A percentile compares a stretch with the other conserved stretches of the same genome.
These are phyloP conservation scores for Psidium friedrichsthalianum DNA, from an alignment of 345 rosid species.

Conservation along the genomic window DNA sequence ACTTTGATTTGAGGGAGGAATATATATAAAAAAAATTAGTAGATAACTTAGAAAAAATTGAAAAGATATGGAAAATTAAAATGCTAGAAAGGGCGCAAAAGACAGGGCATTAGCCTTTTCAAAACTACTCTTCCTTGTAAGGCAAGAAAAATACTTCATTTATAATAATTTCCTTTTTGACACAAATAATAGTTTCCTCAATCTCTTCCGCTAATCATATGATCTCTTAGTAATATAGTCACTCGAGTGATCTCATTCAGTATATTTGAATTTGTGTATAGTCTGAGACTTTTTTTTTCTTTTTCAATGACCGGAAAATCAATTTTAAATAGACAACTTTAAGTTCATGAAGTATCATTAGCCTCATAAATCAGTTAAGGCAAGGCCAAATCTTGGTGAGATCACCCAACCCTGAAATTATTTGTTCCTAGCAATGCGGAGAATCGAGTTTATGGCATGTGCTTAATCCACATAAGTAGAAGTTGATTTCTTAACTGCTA, in stretches of 20 bases:
- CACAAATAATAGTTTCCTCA: not conserved
- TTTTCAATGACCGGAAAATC: not conserved
- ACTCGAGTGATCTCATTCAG: not conserved
- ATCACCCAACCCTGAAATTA: not conserved
- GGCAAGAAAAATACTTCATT: not conserved
- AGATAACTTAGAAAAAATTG: not conserved
- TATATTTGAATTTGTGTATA: not conserved
- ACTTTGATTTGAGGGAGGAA: too few relatives aligned
- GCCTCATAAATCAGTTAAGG: not conserved
- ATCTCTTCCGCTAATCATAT: not conserved
- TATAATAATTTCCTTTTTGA: not conserved
- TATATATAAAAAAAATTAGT: not conserved
- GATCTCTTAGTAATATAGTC: not conserved
- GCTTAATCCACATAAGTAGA: not conserved
- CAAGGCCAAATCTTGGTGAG: not conserved
- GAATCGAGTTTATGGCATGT: not conserved
- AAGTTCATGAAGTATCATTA: not conserved
- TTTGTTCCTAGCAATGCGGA: not conserved
- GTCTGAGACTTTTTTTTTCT: not conserved
- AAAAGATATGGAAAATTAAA: not conserved
- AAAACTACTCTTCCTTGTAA: not conserved
- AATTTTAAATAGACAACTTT: not conserved
- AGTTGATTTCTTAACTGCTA: not conserved
- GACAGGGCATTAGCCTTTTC: not conserved
- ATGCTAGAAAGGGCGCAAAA: not conserved